Evolutionary conservation across 306 rosid species (phyloP), one percentile per base, ranked within the genome.

Genomic region (Acmispon strigosus): DNA sequence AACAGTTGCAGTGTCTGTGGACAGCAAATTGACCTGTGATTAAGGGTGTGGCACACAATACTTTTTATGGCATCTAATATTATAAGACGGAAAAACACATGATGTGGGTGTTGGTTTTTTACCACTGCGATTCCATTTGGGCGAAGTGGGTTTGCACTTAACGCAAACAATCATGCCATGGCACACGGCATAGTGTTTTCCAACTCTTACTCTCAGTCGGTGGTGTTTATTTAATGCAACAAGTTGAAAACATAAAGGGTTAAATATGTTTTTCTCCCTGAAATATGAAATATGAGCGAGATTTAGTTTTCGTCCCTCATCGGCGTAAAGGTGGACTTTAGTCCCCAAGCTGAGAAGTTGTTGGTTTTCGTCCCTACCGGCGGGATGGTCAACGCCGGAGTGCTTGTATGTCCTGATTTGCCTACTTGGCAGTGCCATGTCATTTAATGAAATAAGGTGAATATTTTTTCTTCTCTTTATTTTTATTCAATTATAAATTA

Each of bases 131-230:
- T 78, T 61, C 62, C 55, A 64, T 16, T 78, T 72, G 74, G 57
- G 22, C 14, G 45, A 55, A 71, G 69, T 78, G 82, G 69, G 32
- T 64, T 78, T 64, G 69, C 50, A 64, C 82, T 71, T 78, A 16
- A 36, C 1, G 8, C 63, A 63, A 27, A 32, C 37, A 32, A 32
- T 32, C 37, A 27, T 27, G 32, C 4, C 32, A 37, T 11, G 20
- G 16, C 34, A 51, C 68, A 43, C 49, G 76, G 3, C 42, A 57
- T 18, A 22, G 16, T 66, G 6, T 50, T 62, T 74, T 24, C 60
- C 49, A 15, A 0, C 65, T 44, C 34, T 27, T 10, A 5, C 14
- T 62, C n/a, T 1, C 18, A 18, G 79, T 75, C 73, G 79, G 79
- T 75, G 79, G 0, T n/a, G 13, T 12, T 55, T 74, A 16, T 65